Base-by-base conservation (phyloP, 2,329 filamentous ascomycete genomes). In the Ophiostoma australiae region DNA sequence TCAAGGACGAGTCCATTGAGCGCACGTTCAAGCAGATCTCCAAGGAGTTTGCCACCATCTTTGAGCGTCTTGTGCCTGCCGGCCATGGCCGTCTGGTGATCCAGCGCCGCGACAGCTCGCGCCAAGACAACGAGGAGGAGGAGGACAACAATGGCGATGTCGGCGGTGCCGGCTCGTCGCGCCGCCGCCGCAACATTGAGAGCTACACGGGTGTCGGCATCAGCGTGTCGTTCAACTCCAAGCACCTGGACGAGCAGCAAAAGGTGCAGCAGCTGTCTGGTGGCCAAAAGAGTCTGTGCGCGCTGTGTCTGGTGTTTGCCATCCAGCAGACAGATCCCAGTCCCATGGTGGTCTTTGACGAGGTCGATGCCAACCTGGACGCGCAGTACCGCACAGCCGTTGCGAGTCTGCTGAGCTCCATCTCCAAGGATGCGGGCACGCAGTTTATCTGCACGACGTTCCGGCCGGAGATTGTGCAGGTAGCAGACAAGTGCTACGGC, bases 391-490 rank as follows among this genome's bases (percentile, higher is more conserved):
- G 95, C 73, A 97, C 95, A 1, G 94, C 95, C 0, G 95, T 99
- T 13, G 95, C 95, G 2, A 87, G 92, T 71, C 92, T 98, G 82
- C 85, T 99, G 31, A 85, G 94, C 77, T 90, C 89, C 70, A 93
- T 93, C 74, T 92, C 90, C 17, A 82, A 85, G 72, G 87, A 89
- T 75, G 86, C 85, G 17, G 85, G 86, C 73, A 89, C 86, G 69
- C 86, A 99, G 80, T 99, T 99, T 79, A 99, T 99, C 80, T 98
- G 95, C 85, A 99, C 95, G 4, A 99, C 95, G 2, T 99, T 99
- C 87, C 86, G 95, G 72, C 95, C 95, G 0, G 95, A 99, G 82
- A 97, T 99, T 85, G 87, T 99, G 74, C 88, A 91, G 73, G 93
- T 98, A 27, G 95, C 95, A 3, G 94, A 98, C 83, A 97, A 97